Base-by-base conservation (phyloP, 164 flowering plant genomes). In the Echeveria elegans region DNA sequence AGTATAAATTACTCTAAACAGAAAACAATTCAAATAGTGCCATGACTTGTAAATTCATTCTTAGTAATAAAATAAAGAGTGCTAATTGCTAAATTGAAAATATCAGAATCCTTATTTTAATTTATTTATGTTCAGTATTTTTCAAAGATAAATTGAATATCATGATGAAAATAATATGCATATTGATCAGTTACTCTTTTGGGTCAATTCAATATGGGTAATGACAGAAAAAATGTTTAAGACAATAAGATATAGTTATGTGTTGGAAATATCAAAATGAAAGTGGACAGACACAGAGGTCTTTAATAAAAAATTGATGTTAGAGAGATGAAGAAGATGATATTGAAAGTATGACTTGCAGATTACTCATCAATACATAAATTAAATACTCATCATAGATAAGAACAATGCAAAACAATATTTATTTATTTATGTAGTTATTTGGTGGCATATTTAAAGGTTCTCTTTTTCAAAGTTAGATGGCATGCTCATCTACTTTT, bases 401-500 rank as follows among this genome's bases (percentile, higher is more conserved):
- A 28, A 56, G 61, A 56, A 56, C 61, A 56, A 28, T 56, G 61
- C 19, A 11, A 28, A n/a, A n/a, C n/a, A n/a, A n/a, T n/a, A n/a
- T n/a, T n/a, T n/a, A 56, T 56, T 56, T 26, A 32, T 56, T 28
- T 56, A 1, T 14, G 11, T 56, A 5, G 16, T 56, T 28, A 50
- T 50, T 50, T 50, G 56, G 16, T 56, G 61, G 19, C 24, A 24
- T 24, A 26, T 9, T 56, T 26, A 56, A 56, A 28, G 61, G 31
- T 3, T 50, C 4, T 56, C 61, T 56, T 24, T 56, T 56, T 56
- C 61, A 56, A 56, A 56, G 61, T 56, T 28, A 56, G 18, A 56
- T 56, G 60, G 60, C 60, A 53, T 31, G 60, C 60, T 4, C 60
- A 53, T 53, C 60, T 53, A 56, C 61, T 56, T 56, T 56, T 56